phyloP scores from a whole-genome alignment of 768 basidiomycete genomes.

The Agaricus subrufescens region DNA sequence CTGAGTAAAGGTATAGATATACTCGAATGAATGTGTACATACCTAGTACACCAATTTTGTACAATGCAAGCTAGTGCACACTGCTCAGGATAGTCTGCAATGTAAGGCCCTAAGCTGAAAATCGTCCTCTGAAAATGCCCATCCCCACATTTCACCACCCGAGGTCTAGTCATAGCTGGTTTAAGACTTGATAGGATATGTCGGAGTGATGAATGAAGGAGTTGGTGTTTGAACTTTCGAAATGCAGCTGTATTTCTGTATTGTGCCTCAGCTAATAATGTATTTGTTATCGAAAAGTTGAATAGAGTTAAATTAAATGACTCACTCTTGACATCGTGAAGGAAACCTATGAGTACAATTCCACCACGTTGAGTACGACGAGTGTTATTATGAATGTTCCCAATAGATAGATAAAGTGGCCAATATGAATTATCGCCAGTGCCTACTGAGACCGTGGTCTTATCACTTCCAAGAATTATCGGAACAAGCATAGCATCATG shows the following conservation, averaged over 20 bases:
- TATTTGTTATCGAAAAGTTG: no score
- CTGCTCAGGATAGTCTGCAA: slow-evolving; percentile 28
- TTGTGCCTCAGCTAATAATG: neutral
- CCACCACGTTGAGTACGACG: no score
- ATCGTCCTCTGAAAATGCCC: slow-evolving; percentile 20
- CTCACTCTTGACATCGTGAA: no score
- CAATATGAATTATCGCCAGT: slow-evolving; percentile 32
- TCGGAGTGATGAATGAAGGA: neutral
- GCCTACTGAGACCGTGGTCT: slow-evolving; percentile 31
- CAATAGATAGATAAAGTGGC: slow-evolving; percentile 25
- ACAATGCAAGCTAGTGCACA: slow-evolving; percentile 18
- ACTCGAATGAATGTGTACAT: neutral
- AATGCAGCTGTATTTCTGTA: neutral
- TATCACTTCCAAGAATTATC: slow-evolving; percentile 19
- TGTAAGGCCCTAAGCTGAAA: slow-evolving; percentile 23
- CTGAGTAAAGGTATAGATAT: no score
- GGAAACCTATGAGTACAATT: no score
- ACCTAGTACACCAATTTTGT: slow-evolving; percentile 24
- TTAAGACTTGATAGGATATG: neutral
- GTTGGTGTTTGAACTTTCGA: neutral
- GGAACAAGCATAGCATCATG: no score
- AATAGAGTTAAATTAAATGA: no score
- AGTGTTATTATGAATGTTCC: no score
- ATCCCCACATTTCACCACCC: slow-evolving; percentile 19
- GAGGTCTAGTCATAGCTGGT: neutral